Base-by-base conservation (phyloP, 2,329 filamentous ascomycete species). In the Stachybotrys elegans region DNA sequence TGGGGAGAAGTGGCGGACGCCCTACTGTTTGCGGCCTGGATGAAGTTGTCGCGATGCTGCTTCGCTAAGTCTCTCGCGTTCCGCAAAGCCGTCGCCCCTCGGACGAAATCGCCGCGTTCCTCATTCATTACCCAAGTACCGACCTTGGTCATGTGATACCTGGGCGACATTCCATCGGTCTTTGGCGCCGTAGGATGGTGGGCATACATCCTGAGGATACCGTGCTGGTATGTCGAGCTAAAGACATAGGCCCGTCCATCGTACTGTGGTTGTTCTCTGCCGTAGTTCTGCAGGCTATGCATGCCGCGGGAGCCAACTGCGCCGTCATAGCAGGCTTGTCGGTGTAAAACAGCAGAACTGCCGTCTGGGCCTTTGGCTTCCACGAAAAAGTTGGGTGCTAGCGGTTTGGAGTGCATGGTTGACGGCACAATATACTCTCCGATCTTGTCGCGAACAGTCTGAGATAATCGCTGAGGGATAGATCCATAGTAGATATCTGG, bases 61-160 rank as follows among this genome's bases (percentile, higher is more conserved):
- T 59, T 53, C 4, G 69, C 65, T 48, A 63, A 51, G 34, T 70
- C 63, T 45, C 66, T 54, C 1, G 53, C 51, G 53, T 72, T 71
- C 35, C 53, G 57, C 48, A 67, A 66, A 38, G 63, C 62, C 4
- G 56, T 56, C 7, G 55, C 59, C n/a, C 66, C 69, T 42, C 59
- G 8, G 13, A 52, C 39, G 45, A 67, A 72, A 3, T 40, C 51
- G 3, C 67, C 50, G 4, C 37, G 21, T 36, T 51, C 45, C 22
- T 40, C 38, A 0, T 56, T 67, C 50, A 70, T 44, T 2, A 3
- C 44, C 21, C 35, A 69, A 2, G n/a, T 40, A 0, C 48, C 44
- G 4, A 69, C 6, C 43, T 61, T 49, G 6, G 62, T 68, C 63
- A 70, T 72, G 40, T 69, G 55, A 53, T 70, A 72, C 51, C 61